Percentiles rank a stretch among this genome's conserved stretches.
Conservation (phyloP, 169 alveolate genomes). For the Plasmodium ovale region DNA sequence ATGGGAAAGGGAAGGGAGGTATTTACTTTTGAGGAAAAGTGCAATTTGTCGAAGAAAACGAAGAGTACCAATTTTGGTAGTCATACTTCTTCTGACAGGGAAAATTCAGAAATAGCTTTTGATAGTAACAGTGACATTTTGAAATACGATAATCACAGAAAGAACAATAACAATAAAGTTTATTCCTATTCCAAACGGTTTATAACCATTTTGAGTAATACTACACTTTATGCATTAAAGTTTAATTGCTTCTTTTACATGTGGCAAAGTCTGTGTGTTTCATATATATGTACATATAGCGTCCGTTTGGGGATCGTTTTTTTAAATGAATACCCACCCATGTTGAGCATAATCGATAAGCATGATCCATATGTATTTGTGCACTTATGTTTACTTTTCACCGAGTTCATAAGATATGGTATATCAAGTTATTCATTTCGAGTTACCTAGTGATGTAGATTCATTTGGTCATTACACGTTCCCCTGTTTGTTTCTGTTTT, state of each 20-base stretch:
- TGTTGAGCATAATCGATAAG: too few species aligned
- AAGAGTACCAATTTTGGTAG: constrained; percentile 4
- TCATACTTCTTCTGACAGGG: neutral
- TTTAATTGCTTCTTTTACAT: too few species aligned
- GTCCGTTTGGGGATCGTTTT: too few species aligned
- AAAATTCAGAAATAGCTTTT: neutral
- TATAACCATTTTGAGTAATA: constrained; percentile 1
- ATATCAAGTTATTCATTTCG: too few species aligned
- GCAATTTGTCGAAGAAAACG: neutral
- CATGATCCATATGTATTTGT: too few species aligned
- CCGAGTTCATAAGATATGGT: too few species aligned
- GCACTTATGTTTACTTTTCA: too few species aligned
- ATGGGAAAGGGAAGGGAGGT: constrained; percentile 11
- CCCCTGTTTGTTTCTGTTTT: neutral
- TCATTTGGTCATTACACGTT: neutral
- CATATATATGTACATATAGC: too few species aligned
- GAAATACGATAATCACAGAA: neutral
- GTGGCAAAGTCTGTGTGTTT: too few species aligned
- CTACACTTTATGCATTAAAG: neutral
- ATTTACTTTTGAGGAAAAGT: neutral
- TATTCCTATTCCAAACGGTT: neutral
- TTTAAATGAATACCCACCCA: too few species aligned
- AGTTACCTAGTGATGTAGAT: neutral
- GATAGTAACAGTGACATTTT: neutral
- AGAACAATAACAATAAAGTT: neutral